These are phyloP conservation scores for Fusarium duplospermum DNA, from an alignment of 2,329 filamentous ascomycete species.

Conservation along the genomic window DNA sequence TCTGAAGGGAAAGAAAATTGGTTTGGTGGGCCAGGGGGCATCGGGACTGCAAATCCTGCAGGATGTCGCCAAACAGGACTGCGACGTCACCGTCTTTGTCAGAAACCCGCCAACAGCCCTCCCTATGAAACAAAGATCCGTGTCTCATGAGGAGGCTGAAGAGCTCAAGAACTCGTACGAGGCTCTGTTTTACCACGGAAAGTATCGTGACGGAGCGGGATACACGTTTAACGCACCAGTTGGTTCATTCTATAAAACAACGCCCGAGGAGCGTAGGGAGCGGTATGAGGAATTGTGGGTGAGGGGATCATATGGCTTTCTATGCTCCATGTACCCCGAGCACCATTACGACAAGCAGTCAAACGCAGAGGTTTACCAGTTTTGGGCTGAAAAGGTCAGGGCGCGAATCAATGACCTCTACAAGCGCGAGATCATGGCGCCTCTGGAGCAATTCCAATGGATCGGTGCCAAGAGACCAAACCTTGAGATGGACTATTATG, in stretches of 20 bases:
- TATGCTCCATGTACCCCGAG: conserved; percentile 18
- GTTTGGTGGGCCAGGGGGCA: conserved; percentile 21
- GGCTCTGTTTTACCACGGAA: conserved; percentile 25
- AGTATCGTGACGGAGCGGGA: conserved; percentile 56
- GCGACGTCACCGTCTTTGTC: conserved; percentile 61
- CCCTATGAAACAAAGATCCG: conserved; percentile 64
- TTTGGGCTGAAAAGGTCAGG: conserved; percentile 58
- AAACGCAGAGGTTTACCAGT: conserved; percentile 53
- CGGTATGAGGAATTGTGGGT: conserved; percentile 16
- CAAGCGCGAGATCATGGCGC: conserved; percentile 60
- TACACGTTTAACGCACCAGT: conserved; percentile 48
- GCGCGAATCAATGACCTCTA: conserved; percentile 57
- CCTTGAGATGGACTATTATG: conserved; percentile 62
- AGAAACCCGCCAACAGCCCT: conserved; percentile 63
- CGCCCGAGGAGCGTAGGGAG: not conserved
- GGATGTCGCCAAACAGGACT: conserved; percentile 50
- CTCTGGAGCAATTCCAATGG: conserved; percentile 56
- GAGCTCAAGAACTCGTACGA: conserved; percentile 37
- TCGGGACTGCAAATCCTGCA: conserved; percentile 33
- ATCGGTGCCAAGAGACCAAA: conserved; percentile 60
- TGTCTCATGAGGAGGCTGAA: conserved; percentile 60
- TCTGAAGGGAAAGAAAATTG: conserved; percentile 16
- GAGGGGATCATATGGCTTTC: conserved; percentile 15
- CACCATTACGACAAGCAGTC: conserved; percentile 12
- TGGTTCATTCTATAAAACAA: conserved; percentile 53